These are phyloP conservation scores for Fusarium avenaceum DNA, from an alignment of 2,329 filamentous ascomycete species.

Conservation along the genomic window DNA sequence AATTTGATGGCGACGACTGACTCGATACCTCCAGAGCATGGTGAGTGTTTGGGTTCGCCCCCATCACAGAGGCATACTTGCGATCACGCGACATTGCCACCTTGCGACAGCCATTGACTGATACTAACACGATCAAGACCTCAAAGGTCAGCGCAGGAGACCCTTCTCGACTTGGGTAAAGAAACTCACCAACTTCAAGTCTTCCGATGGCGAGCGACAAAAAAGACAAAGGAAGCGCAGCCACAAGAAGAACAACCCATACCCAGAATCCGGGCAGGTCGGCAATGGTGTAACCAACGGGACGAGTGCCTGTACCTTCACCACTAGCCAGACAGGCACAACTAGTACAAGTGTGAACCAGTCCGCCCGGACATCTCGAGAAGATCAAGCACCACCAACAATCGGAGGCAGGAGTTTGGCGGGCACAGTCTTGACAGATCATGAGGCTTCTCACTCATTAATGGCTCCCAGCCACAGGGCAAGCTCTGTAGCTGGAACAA, in stretches of 20 bases:
- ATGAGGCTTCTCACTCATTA: conserved; percentile 80
- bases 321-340: conserved; percentile 66
- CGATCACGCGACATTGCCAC: conserved; percentile 23
- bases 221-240: conserved; percentile 66
- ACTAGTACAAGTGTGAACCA: conserved; percentile 68
- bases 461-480: conserved; percentile 79
- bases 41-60: conserved; percentile 19
- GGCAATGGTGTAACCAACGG: conserved; percentile 50
- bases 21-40: conserved; percentile 45
- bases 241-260: conserved; percentile 89
- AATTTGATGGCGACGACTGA: conserved; percentile 50
- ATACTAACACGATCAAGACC: conserved; percentile 68
- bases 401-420: conserved; percentile 79
- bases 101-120: conserved; percentile 7
- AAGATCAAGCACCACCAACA: conserved; percentile 69
- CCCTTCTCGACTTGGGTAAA: conserved; percentile 96
- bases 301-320: conserved; percentile 68
- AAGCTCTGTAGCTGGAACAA: conserved; percentile 79
- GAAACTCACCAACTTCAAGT: conserved; percentile 89
- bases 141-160: conserved; percentile 76
- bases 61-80: not conserved
- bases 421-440: conserved; percentile 86
- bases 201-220: conserved; percentile 68
- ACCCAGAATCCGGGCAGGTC: conserved; percentile 81
- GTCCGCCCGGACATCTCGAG: conserved; percentile 72